Percentiles rank a stretch among this genome's conserved stretches.
phyloP scores from a whole-genome alignment of 257 asterid genomes.

The Agastache rugosa region DNA sequence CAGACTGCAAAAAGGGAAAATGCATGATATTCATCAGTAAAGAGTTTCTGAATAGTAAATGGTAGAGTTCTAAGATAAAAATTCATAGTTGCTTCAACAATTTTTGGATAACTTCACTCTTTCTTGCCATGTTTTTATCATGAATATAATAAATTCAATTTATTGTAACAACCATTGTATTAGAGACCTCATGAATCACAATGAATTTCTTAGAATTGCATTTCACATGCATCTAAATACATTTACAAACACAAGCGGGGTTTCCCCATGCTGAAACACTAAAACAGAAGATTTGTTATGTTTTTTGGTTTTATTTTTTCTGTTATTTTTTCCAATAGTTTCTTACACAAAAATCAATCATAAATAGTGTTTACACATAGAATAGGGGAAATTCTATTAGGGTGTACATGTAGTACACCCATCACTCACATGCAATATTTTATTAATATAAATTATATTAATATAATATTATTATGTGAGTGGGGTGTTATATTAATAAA shows the following conservation, averaged over 20 bases:
- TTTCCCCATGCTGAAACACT: constrained; percentile 1
- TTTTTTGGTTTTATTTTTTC: no score
- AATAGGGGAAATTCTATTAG: no score
- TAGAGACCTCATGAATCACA: neutral
- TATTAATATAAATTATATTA: no score
- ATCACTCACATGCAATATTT: no score
- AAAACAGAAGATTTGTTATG: neutral
- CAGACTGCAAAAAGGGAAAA: constrained; percentile 54
- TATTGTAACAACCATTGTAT: neutral
- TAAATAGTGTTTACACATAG: neutral
- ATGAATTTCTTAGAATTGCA: neutral
- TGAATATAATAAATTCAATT: neutral
- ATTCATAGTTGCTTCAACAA: neutral
- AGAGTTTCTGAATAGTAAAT: constrained; percentile 4
- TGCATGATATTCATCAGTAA: constrained; percentile 3
- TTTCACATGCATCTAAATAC: constrained; percentile 22
- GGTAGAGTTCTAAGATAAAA: constrained; percentile 23
- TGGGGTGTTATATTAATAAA: no score
- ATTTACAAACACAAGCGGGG: neutral
- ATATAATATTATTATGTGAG: no score
- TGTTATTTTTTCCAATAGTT: neutral
- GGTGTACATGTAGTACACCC: no score
- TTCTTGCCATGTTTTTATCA: neutral
- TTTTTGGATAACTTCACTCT: neutral
- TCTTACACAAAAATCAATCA: neutral